A percentile compares a stretch with the other conserved stretches of the same genome.
Evolutionary conservation across 148 eudicot species (phyloP).

Genomic region (Polygonum aviculare): DNA sequence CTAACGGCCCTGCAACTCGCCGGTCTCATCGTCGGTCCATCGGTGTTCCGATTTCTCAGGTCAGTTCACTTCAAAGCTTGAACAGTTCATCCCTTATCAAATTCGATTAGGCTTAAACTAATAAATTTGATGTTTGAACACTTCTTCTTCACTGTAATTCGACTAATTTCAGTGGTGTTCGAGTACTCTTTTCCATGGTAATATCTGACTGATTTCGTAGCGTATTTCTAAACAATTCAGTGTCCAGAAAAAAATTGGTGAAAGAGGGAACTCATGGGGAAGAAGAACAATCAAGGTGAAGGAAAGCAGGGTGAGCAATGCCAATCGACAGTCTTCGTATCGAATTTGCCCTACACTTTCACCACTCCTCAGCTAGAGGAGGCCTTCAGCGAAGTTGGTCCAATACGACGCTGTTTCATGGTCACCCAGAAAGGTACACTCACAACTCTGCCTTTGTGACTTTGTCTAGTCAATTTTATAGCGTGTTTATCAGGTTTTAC

Average conservation of each 20-base stretch:
- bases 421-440: conserved; percentile 65
- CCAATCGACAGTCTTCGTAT: conserved; percentile 61
- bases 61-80: too few species aligned
- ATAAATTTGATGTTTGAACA: too few species aligned
- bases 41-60: too few species aligned
- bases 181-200: not conserved
- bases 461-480: not conserved
- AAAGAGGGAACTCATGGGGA: not conserved
- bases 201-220: too few species aligned
- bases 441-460: not conserved
- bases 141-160: too few species aligned
- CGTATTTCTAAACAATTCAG: too few species aligned
- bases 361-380: conserved; percentile 73
- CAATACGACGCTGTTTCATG: conserved; percentile 78
- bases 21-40: too few species aligned
- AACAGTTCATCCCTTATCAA: too few species aligned
- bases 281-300: conserved; percentile 3
- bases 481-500: not conserved
- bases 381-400: conserved; percentile 85
- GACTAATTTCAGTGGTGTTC: too few species aligned
- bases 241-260: not conserved
- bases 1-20: too few species aligned
- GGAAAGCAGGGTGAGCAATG: conserved; percentile 36
- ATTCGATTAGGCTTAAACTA: too few species aligned
- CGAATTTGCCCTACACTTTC: conserved; percentile 64